Conservation (phyloP, 352 stramenopile species). For the Globisporangium parvum region DNA sequence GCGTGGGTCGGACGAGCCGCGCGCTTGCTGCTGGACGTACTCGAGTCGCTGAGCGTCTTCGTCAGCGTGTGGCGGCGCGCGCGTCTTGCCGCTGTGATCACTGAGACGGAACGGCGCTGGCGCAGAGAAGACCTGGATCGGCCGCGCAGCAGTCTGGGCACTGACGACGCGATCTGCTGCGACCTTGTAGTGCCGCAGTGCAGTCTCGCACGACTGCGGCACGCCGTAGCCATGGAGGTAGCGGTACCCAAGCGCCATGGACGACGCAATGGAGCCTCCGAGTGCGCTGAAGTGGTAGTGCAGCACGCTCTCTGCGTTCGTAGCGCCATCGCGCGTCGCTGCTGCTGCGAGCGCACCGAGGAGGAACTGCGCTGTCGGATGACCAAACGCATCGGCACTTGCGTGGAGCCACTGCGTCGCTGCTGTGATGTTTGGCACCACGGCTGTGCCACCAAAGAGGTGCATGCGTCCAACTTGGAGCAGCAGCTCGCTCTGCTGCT, state of each 20-base stretch:
- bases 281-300: conserved; percentile 59
- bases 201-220: conserved; percentile 38
- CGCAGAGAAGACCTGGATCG: conserved; percentile 34
- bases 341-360: conserved; percentile 25
- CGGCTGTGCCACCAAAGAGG: conserved; percentile 16
- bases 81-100: conserved; percentile 23
- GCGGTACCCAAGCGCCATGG: conserved; percentile 71
- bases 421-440: conserved; percentile 14
- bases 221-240: conserved; percentile 48
- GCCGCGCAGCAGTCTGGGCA: conserved; percentile 15
- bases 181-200: conserved; percentile 71
- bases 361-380: conserved; percentile 37
- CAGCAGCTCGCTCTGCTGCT: conserved; percentile 23
- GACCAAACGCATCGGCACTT: conserved; percentile 26
- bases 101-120: conserved; percentile 26
- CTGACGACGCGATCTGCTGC: conserved; percentile 49
- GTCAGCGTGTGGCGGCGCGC: conserved; percentile 12
- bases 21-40: conserved; percentile 38
- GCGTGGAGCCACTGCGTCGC: conserved; percentile 27
- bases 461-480: conserved; percentile 33
- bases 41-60: conserved; percentile 41
- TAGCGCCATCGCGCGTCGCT: background rate
- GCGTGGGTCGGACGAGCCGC: conserved; percentile 15
- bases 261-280: conserved; percentile 28
- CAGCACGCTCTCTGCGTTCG: conserved; percentile 18